Evolutionary conservation across 768 basidiomycete species (phyloP).

Genomic region (Kwoniella dejecticola): DNA sequence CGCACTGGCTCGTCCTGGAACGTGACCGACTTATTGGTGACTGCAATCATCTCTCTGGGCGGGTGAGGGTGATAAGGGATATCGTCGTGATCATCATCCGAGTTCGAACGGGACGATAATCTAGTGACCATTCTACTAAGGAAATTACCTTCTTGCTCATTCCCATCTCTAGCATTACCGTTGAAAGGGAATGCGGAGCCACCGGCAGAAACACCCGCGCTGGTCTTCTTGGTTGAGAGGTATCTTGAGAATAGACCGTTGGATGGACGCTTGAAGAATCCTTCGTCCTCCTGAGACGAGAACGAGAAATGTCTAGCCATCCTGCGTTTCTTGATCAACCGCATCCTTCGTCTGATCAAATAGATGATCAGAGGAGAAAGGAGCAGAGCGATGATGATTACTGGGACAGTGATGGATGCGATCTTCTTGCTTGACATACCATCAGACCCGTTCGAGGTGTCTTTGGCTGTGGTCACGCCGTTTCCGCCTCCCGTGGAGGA

Average conservation of each 20-base stretch:
- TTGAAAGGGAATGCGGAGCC: constrained; percentile 35
- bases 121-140: constrained; percentile 33
- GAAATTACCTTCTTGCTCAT: constrained; percentile 41
- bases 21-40: constrained; percentile 10
- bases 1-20: too few relatives aligned
- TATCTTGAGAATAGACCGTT: constrained; percentile 8
- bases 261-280: constrained; percentile 15
- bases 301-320: constrained; percentile 50
- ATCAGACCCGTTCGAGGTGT: neutral
- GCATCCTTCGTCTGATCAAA: constrained; percentile 39
- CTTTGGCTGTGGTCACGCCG: neutral
- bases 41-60: constrained; percentile 37
- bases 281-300: constrained; percentile 37
- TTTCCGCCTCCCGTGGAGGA: neutral
- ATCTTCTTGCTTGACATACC: constrained; percentile 24
- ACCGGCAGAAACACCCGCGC: constrained; percentile 9
- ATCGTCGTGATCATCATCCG: constrained; percentile 14
- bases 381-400: constrained; percentile 37
- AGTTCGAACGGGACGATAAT: constrained; percentile 12
- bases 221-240: constrained; percentile 1
- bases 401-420: constrained; percentile 40
- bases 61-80: neutral
- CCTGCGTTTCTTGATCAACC: constrained; percentile 43
- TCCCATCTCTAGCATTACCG: constrained; percentile 37
- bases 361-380: constrained; percentile 41